Evolutionary conservation across 257 asterid genomes (phyloP).

Genomic region (Solanum raphanifolium): DNA sequence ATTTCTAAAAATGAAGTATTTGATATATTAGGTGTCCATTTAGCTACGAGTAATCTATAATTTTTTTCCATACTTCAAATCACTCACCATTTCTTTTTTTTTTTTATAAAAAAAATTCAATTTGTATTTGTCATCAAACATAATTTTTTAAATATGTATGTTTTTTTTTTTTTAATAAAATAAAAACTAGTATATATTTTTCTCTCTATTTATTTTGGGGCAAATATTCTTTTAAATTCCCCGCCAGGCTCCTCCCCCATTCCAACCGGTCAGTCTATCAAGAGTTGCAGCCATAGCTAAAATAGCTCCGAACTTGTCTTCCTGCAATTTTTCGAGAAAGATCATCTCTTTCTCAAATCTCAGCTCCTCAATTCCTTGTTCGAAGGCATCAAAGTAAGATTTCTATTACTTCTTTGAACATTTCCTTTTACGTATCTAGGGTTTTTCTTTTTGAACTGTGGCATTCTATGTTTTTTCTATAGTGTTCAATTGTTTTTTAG

Average conservation of each 20-base stretch:
- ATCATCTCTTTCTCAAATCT: not conserved
- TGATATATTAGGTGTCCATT: not conserved
- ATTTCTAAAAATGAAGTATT: not conserved
- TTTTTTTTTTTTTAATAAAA: not conserved
- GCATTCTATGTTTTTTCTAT: not conserved
- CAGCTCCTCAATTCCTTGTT: not conserved
- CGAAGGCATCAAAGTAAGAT: not conserved
- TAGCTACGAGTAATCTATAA: not conserved
- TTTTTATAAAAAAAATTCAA: no score
- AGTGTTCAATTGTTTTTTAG: not conserved
- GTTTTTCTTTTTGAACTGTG: not conserved
- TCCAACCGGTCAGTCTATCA: not conserved
- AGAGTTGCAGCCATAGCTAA: not conserved
- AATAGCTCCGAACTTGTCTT: not conserved
- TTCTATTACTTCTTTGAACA: not conserved
- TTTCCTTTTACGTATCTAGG: not conserved
- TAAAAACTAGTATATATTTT: not conserved
- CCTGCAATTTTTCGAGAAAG: not conserved
- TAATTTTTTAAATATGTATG: no score
- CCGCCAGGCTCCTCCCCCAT: not conserved
- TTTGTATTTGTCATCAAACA: no score
- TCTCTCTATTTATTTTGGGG: not conserved
- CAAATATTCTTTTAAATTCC: not conserved
- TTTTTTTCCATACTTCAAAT: not conserved
- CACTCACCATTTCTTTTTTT: not conserved